phyloP scores from a whole-genome alignment of 2,329 filamentous ascomycete genomes.

The Trichoderma sp. region DNA sequence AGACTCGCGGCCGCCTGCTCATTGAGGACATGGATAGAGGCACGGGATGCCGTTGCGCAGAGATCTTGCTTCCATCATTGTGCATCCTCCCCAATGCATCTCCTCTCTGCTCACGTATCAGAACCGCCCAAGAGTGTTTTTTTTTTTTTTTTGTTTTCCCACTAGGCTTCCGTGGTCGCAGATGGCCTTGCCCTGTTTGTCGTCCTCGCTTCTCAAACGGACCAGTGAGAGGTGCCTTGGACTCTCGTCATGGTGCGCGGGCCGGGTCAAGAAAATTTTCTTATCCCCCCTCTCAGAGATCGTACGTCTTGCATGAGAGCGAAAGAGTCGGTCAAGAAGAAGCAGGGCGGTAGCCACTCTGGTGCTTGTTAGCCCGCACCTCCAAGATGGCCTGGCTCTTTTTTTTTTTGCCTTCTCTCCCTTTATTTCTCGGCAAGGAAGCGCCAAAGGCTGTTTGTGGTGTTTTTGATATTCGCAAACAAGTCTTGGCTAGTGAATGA shows the following conservation, averaged over 20 bases:
- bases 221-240: conserved; percentile 12
- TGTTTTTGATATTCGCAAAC: conserved; percentile 14
- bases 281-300: not conserved
- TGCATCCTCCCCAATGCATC: conserved; percentile 13
- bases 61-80: conserved; percentile 19
- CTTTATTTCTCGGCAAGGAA: conserved; percentile 1
- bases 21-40: not conserved
- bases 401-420: not conserved
- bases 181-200: conserved; percentile 2
- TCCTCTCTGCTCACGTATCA: conserved; percentile 9
- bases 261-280: conserved; percentile 11
- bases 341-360: not conserved
- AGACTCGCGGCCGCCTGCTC: not conserved
- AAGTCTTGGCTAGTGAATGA: not conserved
- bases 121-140: not conserved
- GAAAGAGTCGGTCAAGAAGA: conserved; percentile 20
- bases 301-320: conserved; percentile 14
- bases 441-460: not conserved
- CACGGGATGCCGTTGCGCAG: conserved; percentile 16
- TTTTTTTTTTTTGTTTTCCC: not conserved
- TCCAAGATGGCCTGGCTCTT: not conserved
- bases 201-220: conserved; percentile 8
- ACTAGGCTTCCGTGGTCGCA: conserved; percentile 8
- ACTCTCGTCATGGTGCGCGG: conserved; percentile 12
- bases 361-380: conserved; percentile 8